Percentiles rank a stretch among this genome's conserved stretches.
phyloP scores from a whole-genome alignment of 495 filamentous ascomycete genomes.

The Baudoinia panamericana region DNA sequence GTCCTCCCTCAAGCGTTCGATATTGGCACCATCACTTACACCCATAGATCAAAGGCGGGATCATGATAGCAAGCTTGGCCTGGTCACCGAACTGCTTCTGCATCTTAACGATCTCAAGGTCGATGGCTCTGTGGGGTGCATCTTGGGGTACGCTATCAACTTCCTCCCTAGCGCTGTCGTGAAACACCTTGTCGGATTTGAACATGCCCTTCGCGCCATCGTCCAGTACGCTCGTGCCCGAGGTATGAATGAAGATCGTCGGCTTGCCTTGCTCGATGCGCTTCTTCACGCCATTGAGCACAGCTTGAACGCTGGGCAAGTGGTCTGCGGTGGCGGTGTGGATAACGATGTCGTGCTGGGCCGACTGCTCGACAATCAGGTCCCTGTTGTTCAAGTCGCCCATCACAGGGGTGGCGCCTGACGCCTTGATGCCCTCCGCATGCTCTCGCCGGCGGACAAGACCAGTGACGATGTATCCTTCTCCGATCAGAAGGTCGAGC shows the following conservation, averaged over 20 bases:
- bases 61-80: conserved; percentile 31
- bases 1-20: neutral
- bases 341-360: conserved; percentile 27
- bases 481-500: conserved; percentile 27
- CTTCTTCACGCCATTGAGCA: conserved; percentile 3
- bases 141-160: conserved; percentile 29
- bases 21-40: neutral
- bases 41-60: conserved; percentile 30
- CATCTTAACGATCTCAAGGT: conserved; percentile 30
- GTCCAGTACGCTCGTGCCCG: conserved; percentile 6
- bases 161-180: conserved; percentile 23
- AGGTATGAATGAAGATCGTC: conserved; percentile 14
- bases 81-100: conserved; percentile 24
- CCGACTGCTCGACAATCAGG: conserved; percentile 25
- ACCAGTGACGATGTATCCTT: conserved; percentile 27
- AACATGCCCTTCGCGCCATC: conserved; percentile 6
- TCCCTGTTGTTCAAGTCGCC: conserved; percentile 24
- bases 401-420: conserved; percentile 18
- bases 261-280: neutral
- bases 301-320: conserved; percentile 5
- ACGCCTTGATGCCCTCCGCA: conserved; percentile 19
- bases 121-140: conserved; percentile 32
- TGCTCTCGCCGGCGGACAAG: conserved; percentile 25
- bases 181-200: conserved; percentile 13
- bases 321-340: conserved; percentile 12